Evolutionary conservation across 257 asterid species (phyloP).

Genomic region (Solanum tacnaense): DNA sequence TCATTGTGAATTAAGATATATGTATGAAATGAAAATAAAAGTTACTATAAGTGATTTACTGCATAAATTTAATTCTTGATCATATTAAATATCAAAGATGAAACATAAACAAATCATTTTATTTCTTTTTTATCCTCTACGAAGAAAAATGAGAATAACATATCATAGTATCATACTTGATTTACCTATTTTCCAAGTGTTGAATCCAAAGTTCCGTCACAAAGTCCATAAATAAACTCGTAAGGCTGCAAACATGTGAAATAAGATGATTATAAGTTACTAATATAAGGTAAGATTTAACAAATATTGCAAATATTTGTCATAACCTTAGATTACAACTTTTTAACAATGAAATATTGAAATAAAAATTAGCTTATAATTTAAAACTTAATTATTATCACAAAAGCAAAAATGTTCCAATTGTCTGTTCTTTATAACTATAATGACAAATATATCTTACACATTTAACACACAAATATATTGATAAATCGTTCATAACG

Average conservation of each 20-base stretch:
- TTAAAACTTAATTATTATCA: background rate
- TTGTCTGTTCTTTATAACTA: background rate
- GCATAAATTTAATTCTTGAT: background rate
- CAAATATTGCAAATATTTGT: background rate
- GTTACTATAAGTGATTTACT: background rate
- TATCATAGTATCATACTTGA: background rate
- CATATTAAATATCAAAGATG: background rate
- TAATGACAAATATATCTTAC: background rate
- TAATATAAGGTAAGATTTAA: background rate
- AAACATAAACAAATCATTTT: background rate
- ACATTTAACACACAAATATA: background rate
- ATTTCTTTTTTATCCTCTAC: background rate
- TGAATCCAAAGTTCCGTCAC: background rate
- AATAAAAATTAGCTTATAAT: background rate
- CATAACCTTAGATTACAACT: background rate
- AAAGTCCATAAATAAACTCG: background rate
- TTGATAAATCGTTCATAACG: background rate
- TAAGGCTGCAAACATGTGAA: background rate
- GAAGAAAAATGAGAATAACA: background rate
- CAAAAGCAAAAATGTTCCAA: background rate
- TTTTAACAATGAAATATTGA: background rate
- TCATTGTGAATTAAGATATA: background rate
- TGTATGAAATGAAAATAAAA: background rate
- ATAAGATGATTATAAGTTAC: background rate
- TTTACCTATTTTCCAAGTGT: background rate